Base-by-base conservation (phyloP, 2,329 filamentous ascomycete species). In the Pseudocercospora eumusae region DNA sequence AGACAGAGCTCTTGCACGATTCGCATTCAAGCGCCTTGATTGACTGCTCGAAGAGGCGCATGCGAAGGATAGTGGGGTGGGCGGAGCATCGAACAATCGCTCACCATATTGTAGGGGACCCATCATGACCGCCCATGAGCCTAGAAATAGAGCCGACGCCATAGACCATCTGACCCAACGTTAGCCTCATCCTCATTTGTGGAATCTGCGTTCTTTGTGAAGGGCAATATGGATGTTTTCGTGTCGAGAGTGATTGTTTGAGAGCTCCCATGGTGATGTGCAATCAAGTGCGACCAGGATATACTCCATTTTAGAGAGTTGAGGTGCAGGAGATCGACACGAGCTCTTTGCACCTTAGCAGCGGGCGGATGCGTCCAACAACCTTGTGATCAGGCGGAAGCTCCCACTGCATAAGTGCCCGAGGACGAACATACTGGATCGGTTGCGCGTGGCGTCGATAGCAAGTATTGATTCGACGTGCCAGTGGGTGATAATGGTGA, bases 61-160 rank as follows among this genome's bases (percentile, higher is more conserved):
- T 53, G 58, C 59, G 59, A 60, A 36, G 21, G 20, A 56, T 59
- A 59, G 54, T 58, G 57, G 54, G 60, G 57, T 52, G 56, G 50
- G 57, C 60, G 59, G 64, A 64, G 60, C 62, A 60, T 62, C 31
- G 53, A 42, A 61, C 21, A 61, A 52, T 57, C 62, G 72, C 78
- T 77, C 73, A 80, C 80, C 77, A 77, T 98, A 99, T 69, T 87
- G 83, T 79, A 88, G 83, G 36, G 91, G 93, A 59, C 95, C 95
- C 91, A 97, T 96, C 79, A 98, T 85, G 69, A 93, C 91, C 25
- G 92, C 92, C 84, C 95, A 99, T 70, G 93, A 96, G 70, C 87
- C 85, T 71, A 98, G 84, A 81, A 98, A 98, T 68, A 99, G 84
- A 54, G 90, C 75, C 54, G 93, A 97, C 59, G 93, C 95, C 75